phyloP scores from a whole-genome alignment of 306 rosid species.

The Pterocarpus santalinus region DNA sequence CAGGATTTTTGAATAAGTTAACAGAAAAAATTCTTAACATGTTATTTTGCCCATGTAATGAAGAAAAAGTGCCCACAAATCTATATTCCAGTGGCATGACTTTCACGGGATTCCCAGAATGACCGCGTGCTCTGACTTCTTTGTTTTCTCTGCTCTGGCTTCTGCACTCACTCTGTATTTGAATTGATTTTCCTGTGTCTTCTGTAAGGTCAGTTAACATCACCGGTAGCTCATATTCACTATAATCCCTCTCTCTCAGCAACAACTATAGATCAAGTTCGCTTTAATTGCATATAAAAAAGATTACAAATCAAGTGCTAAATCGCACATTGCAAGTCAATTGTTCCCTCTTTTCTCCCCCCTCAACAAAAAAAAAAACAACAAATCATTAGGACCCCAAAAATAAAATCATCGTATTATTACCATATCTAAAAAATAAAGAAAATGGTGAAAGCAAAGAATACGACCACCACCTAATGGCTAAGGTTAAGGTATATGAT shows the following conservation, averaged over 20 bases:
- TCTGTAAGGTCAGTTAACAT: neutral
- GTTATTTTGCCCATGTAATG: neutral
- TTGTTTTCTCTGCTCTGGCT: neutral
- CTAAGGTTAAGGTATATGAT: conserved; percentile 66
- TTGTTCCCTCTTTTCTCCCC: neutral
- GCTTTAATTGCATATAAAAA: neutral
- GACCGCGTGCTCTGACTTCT: neutral
- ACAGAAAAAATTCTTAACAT: neutral
- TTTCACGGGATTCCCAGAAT: neutral
- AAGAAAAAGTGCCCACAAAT: neutral
- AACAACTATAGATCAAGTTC: neutral
- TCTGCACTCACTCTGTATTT: neutral
- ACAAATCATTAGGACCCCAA: neutral
- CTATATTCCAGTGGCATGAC: neutral
- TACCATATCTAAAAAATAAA: conserved; percentile 22
- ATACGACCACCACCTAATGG: neutral
- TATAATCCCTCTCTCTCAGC: neutral
- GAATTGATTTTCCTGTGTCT: neutral
- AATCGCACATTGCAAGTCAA: neutral
- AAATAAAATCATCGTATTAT: conserved; percentile 27
- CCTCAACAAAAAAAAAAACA: neutral
- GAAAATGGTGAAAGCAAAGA: conserved; percentile 9
- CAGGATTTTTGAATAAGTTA: neutral
- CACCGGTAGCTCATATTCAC: neutral
- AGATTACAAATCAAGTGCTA: neutral